Conservation (phyloP, 2,329 filamentous ascomycete species). For the Tolypocladium paradoxum region DNA sequence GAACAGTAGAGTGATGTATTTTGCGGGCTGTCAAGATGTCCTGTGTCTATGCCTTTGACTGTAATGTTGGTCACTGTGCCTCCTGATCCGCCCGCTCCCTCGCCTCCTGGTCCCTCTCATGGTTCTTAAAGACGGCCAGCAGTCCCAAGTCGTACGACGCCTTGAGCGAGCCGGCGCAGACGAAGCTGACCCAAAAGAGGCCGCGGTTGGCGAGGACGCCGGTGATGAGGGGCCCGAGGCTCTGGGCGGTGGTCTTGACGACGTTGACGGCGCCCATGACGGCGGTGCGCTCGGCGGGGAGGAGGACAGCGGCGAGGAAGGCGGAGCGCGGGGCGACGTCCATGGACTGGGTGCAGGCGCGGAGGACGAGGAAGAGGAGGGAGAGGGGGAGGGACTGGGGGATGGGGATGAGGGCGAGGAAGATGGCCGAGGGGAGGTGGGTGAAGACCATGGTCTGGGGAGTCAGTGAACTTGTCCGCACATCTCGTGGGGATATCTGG, state of each 20-base stretch:
- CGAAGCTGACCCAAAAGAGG: constrained; percentile 52
- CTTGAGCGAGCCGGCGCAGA: constrained; percentile 53
- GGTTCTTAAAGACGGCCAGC: constrained; percentile 22
- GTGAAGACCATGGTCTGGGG: constrained; percentile 63
- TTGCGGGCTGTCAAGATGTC: neutral
- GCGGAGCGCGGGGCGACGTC: constrained; percentile 60
- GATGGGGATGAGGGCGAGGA: constrained; percentile 51
- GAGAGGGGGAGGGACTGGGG: constrained; percentile 42
- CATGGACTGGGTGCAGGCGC: constrained; percentile 56
- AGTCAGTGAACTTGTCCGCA: neutral
- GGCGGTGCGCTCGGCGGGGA: constrained; percentile 55
- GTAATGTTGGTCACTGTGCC: neutral
- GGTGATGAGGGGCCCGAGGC: constrained; percentile 50
- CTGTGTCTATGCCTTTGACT: neutral
- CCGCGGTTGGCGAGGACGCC: constrained; percentile 47
- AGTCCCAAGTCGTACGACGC: constrained; percentile 49
- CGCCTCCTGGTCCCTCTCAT: constrained; percentile 2
- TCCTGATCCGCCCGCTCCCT: neutral
- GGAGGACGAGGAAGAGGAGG: constrained; percentile 48
- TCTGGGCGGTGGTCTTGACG: constrained; percentile 54
- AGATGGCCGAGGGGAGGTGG: constrained; percentile 57
- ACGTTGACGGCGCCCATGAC: constrained; percentile 63
- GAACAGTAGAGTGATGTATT: neutral
- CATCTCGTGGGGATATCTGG: constrained; percentile 2
- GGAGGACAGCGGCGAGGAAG: constrained; percentile 55